phyloP scores from a whole-genome alignment of 441 rosid genomes.

The Syzygium syzygioides region DNA sequence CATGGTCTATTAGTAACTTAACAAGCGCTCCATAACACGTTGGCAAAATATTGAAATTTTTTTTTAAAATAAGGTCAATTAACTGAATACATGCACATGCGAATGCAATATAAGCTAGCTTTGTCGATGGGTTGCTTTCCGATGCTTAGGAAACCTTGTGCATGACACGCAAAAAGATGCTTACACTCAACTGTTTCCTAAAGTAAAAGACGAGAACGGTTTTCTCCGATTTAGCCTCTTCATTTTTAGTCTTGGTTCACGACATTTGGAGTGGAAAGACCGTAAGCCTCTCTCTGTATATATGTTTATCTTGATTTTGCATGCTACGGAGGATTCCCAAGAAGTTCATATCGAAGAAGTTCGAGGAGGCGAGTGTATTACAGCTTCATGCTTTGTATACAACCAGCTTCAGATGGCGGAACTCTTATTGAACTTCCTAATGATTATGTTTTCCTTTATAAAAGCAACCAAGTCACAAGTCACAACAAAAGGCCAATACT shows the following conservation, averaged over 20 bases:
- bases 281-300: too few species aligned
- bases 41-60: background rate
- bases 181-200: background rate
- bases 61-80: too few species aligned
- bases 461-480: background rate
- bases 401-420: too few species aligned
- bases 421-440: background rate
- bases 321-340: too few species aligned
- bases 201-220: background rate
- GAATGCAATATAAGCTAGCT: background rate
- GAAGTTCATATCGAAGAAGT: too few species aligned
- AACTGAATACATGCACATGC: background rate
- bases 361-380: too few species aligned
- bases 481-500: background rate
- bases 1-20: background rate
- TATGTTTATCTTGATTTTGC: too few species aligned
- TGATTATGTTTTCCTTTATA: background rate
- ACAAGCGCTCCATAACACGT: too few species aligned
- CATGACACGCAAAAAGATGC: background rate
- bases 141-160: background rate
- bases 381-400: too few species aligned
- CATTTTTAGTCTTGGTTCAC: too few species aligned
- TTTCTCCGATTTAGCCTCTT: too few species aligned
- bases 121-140: background rate
- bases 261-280: too few species aligned